Conservation (phyloP, 2,329 filamentous ascomycete genomes). For the Epichloe amarillans region DNA sequence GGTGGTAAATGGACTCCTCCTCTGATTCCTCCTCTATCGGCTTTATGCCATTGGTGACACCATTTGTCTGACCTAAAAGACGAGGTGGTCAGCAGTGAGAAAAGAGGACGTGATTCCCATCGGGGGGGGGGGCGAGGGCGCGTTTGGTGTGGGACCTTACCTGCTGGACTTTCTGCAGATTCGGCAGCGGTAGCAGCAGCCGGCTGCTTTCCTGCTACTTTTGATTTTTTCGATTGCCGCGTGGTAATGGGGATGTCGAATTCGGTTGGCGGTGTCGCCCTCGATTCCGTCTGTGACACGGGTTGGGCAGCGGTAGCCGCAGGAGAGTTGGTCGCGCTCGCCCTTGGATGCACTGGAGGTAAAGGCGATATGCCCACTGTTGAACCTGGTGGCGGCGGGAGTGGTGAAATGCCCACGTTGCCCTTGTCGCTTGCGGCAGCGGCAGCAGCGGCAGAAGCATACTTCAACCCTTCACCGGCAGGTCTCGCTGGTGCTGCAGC, state of each 20-base stretch:
- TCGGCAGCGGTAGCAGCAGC: conserved; percentile 24
- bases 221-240: conserved; percentile 26
- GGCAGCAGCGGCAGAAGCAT: conserved; percentile 88
- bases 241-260: conserved; percentile 14
- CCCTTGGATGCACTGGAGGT: conserved; percentile 40
- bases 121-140: neutral
- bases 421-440: conserved; percentile 79
- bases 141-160: conserved; percentile 18
- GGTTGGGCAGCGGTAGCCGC: conserved; percentile 34
- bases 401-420: conserved; percentile 82
- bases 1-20: conserved; percentile 82
- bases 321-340: conserved; percentile 42
- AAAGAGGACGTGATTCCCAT: neutral
- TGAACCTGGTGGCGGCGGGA: conserved; percentile 74
- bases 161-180: conserved; percentile 29
- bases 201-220: conserved; percentile 30
- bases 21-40: conserved; percentile 28
- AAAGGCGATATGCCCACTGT: conserved; percentile 31
- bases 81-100: neutral
- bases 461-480: conserved; percentile 84
- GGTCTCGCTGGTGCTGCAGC: conserved; percentile 73
- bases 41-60: conserved; percentile 38
- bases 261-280: conserved; percentile 8
- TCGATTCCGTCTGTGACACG: conserved; percentile 17
- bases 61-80: conserved; percentile 31